Evolutionary conservation across 139 green algal genomes (phyloP), one percentile per base, ranked within the genome.

Genomic region (Trebouxia sp.): DNA sequence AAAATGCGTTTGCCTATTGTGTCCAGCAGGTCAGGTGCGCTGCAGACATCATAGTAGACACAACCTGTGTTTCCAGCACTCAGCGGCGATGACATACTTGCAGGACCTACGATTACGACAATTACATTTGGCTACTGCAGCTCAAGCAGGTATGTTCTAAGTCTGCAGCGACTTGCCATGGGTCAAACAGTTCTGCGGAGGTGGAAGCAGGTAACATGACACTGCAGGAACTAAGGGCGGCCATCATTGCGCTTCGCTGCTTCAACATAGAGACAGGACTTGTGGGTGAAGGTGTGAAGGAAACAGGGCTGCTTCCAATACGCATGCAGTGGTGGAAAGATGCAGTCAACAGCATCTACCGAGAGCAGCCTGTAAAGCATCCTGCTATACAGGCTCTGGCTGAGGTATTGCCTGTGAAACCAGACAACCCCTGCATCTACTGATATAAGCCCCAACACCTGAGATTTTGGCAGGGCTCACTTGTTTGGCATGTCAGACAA

Each of bases 261-360:
- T 94, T 95, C 84, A 95, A 96, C 76, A 77, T 94, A 0, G 93
- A 97, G 80, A 91, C 86, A 0, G 84, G 84, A 28, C 80, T 89
- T 43, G 83, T 96, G 3, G 85, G 67, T 14, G 87, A 91, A 20
- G 82, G 87, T 20, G 90, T 80, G n/a, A 88, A 76, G 55, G 79
- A 84, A 53, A 80, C 80, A 65, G 82, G 77, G 65, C 75, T 91
- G 56, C 43, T 88, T 30, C 79, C 86, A 28, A 89, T 92, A 55
- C 81, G 93, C 17, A 94, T 91, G 77, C 91, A 97, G 70, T 97
- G 93, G 93, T 97, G 93, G 93, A 75, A 87, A 0, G 92, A 97
- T 32, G 91, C 89, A 0, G 53, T 97, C 7, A 85, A 87, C 11
- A 80, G 82, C 32, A 83, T 86, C 12, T 93, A 86, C 79, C 88